Evolutionary conservation across 2,329 filamentous ascomycete species (phyloP), one percentile per base, ranked within the genome.

Genomic region (Tolypocladium cylindrosporum): DNA sequence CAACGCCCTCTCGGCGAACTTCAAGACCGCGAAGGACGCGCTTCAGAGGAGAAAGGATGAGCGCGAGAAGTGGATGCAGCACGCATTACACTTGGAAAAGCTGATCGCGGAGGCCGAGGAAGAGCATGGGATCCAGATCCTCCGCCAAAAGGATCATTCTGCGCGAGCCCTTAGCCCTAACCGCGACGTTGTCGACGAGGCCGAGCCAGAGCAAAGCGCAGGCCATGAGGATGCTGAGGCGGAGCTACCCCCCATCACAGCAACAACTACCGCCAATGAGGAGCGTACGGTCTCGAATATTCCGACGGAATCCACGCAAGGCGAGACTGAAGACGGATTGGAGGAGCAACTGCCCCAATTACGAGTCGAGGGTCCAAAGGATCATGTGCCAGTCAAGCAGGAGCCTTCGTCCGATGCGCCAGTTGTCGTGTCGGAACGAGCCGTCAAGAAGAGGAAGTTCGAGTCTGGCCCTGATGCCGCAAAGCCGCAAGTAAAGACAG

Each of bases 351-450:
- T 68, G 10, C 66, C 69, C 1, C 59, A 61, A 11, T 53, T 70
- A 31, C 61, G 63, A 0, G 10, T 52, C 9, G 43, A 60, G 4
- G 55, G 59, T 19, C 57, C 60, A 6, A 40, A 43, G 1, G 61
- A 55, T 4, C 24, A 59, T 7, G 59, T 63, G 9, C 40, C 45
- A 5, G 64, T 83, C 31, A 83, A 84, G 62, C 58, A 69, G n/a
- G 81, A 84, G 60, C 77, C 77, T 2, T 80, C 78, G 5, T 85
- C 82, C 0, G 81, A 84, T 58, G 66, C 65, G 2, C 79, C 77
- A 0, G 68, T 83, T 1, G 64, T 85, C 7, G 67, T 84, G 2
- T 81, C 74, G 4, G 80, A 81, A 60, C 76, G 79, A 16, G 65
- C 66, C 21, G 66, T 83, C 1, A 74, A 74, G 52, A 83, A 81